phyloP scores from a whole-genome alignment of 768 basidiomycete species.

The Sarcodon sp. region DNA sequence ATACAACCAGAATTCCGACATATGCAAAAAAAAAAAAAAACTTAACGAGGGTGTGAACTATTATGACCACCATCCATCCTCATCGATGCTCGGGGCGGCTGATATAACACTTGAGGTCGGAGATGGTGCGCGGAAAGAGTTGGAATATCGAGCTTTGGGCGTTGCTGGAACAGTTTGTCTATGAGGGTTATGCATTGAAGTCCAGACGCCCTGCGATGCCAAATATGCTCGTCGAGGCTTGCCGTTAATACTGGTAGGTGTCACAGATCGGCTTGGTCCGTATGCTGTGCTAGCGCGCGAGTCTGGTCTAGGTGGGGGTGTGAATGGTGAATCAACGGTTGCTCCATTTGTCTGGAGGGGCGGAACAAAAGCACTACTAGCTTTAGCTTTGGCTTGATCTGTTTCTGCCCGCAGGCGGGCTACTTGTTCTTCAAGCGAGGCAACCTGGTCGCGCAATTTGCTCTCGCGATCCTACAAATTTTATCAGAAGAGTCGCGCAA shows the following conservation, averaged over 20 bases:
- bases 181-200: constrained; percentile 52
- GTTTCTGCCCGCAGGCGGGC: constrained; percentile 46
- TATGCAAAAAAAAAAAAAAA: too few species aligned
- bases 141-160: constrained; percentile 20
- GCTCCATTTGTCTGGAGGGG: constrained; percentile 24
- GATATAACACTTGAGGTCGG: constrained; percentile 74
- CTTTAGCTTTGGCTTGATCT: constrained; percentile 26
- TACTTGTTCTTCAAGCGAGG: constrained; percentile 46
- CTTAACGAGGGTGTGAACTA: background rate
- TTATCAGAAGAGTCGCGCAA: background rate
- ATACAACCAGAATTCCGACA: too few species aligned
- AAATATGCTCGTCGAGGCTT: constrained; percentile 29
- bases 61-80: constrained; percentile 72
- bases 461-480: constrained; percentile 51
- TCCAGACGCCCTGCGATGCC: constrained; percentile 54
- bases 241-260: constrained; percentile 28
- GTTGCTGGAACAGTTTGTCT: constrained; percentile 23
- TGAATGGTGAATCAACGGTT: constrained; percentile 22
- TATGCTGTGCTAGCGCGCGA: constrained; percentile 62
- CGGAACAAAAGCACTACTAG: constrained; percentile 15
- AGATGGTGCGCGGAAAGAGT: constrained; percentile 31
- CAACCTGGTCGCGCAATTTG: constrained; percentile 55
- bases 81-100: constrained; percentile 50
- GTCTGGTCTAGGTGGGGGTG: constrained; percentile 47
- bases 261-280: constrained; percentile 32